Evolutionary conservation across 1,284 basidiomycete genomes (phyloP), one percentile per base, ranked within the genome.

Genomic region (Termitomyces sp.): DNA sequence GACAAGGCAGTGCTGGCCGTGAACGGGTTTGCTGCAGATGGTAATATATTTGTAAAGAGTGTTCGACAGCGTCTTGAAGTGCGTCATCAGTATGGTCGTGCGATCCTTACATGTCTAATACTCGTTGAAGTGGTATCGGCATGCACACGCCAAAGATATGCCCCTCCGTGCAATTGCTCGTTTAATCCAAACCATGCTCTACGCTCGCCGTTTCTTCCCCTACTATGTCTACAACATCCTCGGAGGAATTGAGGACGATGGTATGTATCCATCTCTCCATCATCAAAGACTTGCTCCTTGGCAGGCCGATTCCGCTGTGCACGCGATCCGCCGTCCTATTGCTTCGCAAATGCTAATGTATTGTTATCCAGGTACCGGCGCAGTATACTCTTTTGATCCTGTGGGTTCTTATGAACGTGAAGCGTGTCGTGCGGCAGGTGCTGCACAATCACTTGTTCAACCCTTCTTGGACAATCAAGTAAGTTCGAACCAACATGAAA

Each of bases 381-480:
- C 94, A 3, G 94, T 98, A 17, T 98, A 98, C 77, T 96, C 93
- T 24, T 98, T 96, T 71, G 94, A 98, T 73, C 94, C 94, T 34
- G 92, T 97, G 33, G 94, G 94, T 42, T 93, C 90, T 51, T 98
- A 97, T 71, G 94, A 97, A 72, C 89, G 94, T 58, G 92, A 96
- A 74, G 84, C 90, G 41, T 97, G 94, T 74, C 87, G 94, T 62
- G 93, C 93, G 36, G 93, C 94, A 46, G 94, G 94, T 56, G 90
- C 94, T 9, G 94, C 94, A 24, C 89, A 92, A 68, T 82, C 86
- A 46, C 81, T 98, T 38, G 84, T 98, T 13, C 94, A 98, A 68
- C 94, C 94, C 3, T 96, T 97, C 83, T 77, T 98, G 66, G 94
- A 98, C 73, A 97, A 95, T 72, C 94, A 96, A 82, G 93, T 88